Evolutionary conservation across 306 rosid species (phyloP), one percentile per base, ranked within the genome.

Genomic region (Medicago ruthenica): DNA sequence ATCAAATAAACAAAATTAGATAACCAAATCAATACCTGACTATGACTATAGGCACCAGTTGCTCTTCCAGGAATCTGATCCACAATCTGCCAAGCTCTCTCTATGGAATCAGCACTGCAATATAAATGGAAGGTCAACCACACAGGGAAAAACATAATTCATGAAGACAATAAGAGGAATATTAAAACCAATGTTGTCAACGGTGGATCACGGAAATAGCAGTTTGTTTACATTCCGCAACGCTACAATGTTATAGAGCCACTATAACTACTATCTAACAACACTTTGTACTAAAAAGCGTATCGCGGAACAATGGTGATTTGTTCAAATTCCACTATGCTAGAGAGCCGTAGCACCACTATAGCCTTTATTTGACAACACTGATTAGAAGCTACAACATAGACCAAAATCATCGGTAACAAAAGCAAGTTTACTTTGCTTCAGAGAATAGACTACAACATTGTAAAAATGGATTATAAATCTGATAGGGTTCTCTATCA

Each of bases 11-110:
- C 42, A 39, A 45, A 54, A 51, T 60, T 53, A 22, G 60, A 68
- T 42, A 66, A 63, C 21, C 62, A 41, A 72, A 73, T 57, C 60
- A 80, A 59, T 76, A 89, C 98, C 93, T 89, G 96, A 81, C 97
- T 93, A 78, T 93, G 98, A 81, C 98, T 93, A 75, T 93, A 91
- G 58, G 98, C 98, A 63, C 98, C 97, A 39, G 96, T 88, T 71
- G 97, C 97, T 77, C 97, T 83, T 76, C 97, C 98, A 47, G 97
- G 97, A 81, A 93, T 93, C 84, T 85, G 93, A 73, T 91, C 93
- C 62, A 93, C 87, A 82, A 93, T 72, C 70, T 82, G 58, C 97
- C 97, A 88, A 66, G 97, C 92, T 83, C 96, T 85, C 67, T 84
- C 87, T 37, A 93, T 88, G 22, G 98, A 54, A 67, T 93, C 98